Conservation (phyloP, 2,329 filamentous ascomycete genomes). For the Microsporum canis region DNA sequence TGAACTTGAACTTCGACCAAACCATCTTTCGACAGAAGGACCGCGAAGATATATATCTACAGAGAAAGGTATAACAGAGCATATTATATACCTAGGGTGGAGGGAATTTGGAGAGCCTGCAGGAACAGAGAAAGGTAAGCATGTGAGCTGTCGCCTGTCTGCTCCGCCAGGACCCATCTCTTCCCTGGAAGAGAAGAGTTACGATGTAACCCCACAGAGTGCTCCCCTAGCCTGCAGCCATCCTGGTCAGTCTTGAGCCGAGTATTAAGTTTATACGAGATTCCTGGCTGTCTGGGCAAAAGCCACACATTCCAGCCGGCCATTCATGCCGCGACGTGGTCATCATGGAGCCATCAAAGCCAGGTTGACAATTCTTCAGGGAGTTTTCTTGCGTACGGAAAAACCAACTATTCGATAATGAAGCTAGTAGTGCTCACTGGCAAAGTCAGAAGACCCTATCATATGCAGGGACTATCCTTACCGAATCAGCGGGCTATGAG, state of each 20-base stretch:
- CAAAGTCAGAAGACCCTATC: not conserved
- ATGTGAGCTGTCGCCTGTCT: not conserved
- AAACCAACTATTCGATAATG: not conserved
- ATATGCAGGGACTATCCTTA: constrained; percentile 2
- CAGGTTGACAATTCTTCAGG: not conserved
- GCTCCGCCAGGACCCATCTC: not conserved
- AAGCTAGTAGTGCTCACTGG: not conserved
- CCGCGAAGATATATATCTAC: no score
- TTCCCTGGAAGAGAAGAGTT: not conserved
- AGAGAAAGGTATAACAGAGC: not conserved
- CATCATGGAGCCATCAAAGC: not conserved
- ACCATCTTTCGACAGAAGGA: not conserved
- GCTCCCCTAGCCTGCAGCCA: not conserved
- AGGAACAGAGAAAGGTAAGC: not conserved
- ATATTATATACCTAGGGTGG: not conserved
- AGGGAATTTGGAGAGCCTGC: not conserved
- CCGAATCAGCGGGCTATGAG: not conserved
- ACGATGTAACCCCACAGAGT: not conserved
- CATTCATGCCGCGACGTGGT: not conserved
- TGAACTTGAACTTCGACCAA: not conserved
- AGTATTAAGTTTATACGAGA: not conserved
- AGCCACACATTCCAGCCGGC: not conserved
- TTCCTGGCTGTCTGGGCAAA: not conserved
- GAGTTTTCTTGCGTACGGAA: not conserved
- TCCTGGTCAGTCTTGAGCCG: not conserved